These are phyloP conservation scores for Hibiscus tridactylites DNA, from an alignment of 345 rosid genomes.

Conservation along the genomic window DNA sequence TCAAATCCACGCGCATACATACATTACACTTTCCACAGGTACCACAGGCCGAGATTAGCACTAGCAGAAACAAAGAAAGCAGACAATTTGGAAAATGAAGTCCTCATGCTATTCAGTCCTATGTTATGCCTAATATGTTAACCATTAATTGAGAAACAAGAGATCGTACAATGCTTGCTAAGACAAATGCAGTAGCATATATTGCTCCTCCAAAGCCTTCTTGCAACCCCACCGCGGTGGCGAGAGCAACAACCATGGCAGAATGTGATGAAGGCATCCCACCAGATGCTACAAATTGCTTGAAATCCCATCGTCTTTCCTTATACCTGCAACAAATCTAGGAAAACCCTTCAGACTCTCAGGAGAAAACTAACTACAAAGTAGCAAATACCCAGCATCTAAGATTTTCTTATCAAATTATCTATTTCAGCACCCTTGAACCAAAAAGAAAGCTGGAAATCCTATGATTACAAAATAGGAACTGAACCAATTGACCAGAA, in stretches of 20 bases:
- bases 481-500: not conserved
- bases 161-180: conserved; percentile 57
- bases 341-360: conserved; percentile 7
- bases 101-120: not conserved
- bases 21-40: not conserved
- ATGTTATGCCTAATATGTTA: too few species aligned
- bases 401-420: not conserved
- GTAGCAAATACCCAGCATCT: not conserved
- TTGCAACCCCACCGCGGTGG: conserved; percentile 40
- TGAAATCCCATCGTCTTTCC: conserved; percentile 63
- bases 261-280: conserved; percentile 76
- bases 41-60: not conserved
- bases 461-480: not conserved
- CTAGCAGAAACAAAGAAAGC: not conserved
- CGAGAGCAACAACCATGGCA: conserved; percentile 55
- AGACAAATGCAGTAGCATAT: conserved; percentile 48
- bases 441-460: not conserved
- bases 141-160: not conserved
- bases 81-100: not conserved
- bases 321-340: conserved; percentile 39
- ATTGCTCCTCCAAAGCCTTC: conserved; percentile 41
- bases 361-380: not conserved
- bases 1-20: not conserved
- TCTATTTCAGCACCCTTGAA: not conserved
- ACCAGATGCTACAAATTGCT: conserved; percentile 50